Evolutionary conservation across 1,284 basidiomycete genomes (phyloP).

Genomic region (Retiboletus flavoniger): DNA sequence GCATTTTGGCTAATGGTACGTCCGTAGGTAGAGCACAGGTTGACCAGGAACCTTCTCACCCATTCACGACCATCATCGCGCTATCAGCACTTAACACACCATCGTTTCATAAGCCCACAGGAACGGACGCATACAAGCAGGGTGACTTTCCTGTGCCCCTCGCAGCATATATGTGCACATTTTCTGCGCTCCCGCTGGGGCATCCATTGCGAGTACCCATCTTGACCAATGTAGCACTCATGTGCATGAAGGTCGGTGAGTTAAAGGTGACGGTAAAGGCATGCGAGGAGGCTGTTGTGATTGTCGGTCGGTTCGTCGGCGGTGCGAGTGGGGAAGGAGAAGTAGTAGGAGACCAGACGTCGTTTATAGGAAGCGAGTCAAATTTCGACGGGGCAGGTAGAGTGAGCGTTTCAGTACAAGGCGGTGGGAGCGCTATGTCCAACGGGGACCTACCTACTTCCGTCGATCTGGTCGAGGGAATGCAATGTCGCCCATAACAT

Average conservation of each 20-base stretch:
- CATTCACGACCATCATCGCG: conserved; percentile 34
- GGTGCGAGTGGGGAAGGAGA: conserved; percentile 46
- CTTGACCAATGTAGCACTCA: conserved; percentile 87
- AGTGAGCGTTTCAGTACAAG: conserved; percentile 38
- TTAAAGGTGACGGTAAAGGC: conserved; percentile 39
- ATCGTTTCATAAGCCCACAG: conserved; percentile 52
- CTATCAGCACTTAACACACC: conserved; percentile 41
- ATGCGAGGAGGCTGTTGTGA: conserved; percentile 22
- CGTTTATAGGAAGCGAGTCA: conserved; percentile 2
- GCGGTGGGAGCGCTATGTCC: conserved; percentile 34
- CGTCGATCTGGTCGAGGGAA: conserved; percentile 80
- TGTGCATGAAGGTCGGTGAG: conserved; percentile 81
- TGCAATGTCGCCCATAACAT: no score
- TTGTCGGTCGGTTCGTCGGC: conserved; percentile 26
- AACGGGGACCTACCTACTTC: conserved; percentile 12
- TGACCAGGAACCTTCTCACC: no score
- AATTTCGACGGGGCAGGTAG: conserved; percentile 34
- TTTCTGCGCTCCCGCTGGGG: conserved; percentile 62
- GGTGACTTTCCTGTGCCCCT: conserved; percentile 88
- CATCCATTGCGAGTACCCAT: conserved; percentile 80
- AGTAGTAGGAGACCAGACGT: neutral
- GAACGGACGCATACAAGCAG: conserved; percentile 85
- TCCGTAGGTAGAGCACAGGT: no score
- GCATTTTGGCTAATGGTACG: no score
- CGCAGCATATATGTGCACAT: conserved; percentile 69